Evolutionary conservation across 139 green algal genomes (phyloP).

Genomic region (Coelastrella sp.): DNA sequence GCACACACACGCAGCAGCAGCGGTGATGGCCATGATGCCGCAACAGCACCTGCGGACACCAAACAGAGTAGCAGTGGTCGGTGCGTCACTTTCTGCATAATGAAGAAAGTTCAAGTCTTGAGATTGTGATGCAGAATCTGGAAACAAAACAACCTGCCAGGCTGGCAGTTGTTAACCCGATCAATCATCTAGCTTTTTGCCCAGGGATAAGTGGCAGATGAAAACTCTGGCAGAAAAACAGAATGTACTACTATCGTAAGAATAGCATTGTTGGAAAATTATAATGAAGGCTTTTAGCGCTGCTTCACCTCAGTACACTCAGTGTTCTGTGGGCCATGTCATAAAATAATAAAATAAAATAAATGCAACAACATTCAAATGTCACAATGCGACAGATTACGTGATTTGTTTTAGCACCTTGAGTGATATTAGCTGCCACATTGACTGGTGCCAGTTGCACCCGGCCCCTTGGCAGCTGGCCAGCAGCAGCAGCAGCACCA

Average conservation of each 20-base stretch:
- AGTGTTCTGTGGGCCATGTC: neutral
- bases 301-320: too few species aligned
- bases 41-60: constrained; percentile 3
- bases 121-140: too few species aligned
- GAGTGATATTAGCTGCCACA: constrained; percentile 1
- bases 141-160: too few species aligned
- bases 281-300: too few species aligned
- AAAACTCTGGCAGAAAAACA: too few species aligned
- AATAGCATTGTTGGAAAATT: too few species aligned
- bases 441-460: constrained; percentile 37
- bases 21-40: constrained; percentile 5
- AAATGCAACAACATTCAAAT: neutral
- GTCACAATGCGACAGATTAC: neutral
- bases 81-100: neutral
- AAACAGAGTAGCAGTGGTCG: neutral
- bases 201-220: too few species aligned
- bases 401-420: neutral
- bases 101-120: neutral
- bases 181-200: too few species aligned
- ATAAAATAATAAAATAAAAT: neutral
- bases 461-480: constrained; percentile 1
- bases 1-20: constrained; percentile 16
- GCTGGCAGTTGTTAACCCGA: too few species aligned
- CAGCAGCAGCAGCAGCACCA: constrained; percentile 30
- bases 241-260: too few species aligned